Percentiles rank a stretch among this genome's conserved stretches.
phyloP scores from a whole-genome alignment of 2,329 filamentous ascomycete genomes.

The Fusarium nisikadoi region DNA sequence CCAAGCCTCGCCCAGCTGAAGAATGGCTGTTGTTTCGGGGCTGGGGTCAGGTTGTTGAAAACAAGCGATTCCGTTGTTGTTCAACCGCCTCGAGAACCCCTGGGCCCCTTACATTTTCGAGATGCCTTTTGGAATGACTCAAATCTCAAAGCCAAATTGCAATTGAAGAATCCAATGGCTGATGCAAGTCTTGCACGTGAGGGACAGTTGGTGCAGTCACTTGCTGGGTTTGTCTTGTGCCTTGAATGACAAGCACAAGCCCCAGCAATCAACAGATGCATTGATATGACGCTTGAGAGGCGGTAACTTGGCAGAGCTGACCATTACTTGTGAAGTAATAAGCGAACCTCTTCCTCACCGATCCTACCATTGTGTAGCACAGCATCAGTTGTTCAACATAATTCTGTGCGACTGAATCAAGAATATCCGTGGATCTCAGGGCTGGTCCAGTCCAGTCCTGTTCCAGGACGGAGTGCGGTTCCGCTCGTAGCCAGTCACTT shows the following conservation, averaged over 20 bases:
- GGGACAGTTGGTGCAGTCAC: slow-evolving; percentile 19
- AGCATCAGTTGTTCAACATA: slow-evolving; percentile 7
- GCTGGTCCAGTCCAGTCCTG: not conserved
- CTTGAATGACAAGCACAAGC: not conserved
- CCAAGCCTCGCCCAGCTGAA: slow-evolving; percentile 20
- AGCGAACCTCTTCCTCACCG: slow-evolving; percentile 22
- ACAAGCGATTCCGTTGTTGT: slow-evolving; percentile 25
- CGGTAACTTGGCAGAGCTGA: not conserved
- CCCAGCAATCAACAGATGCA: not conserved
- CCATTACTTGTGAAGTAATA: slow-evolving; percentile 7
- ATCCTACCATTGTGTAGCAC: slow-evolving; percentile 3
- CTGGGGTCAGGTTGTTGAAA: slow-evolving; percentile 17
- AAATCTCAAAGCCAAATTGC: not conserved
- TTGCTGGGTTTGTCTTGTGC: slow-evolving; percentile 25
- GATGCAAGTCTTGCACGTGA: slow-evolving; percentile 19
- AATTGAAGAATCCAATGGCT: not conserved
- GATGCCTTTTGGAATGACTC: not conserved
- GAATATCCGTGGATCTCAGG: slow-evolving; percentile 2
- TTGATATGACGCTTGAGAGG: not conserved
- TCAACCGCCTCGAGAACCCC: not conserved
- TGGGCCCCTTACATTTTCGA: not conserved
- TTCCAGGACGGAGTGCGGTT: slow-evolving; percentile 19
- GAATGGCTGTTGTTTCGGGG: slow-evolving; percentile 28
- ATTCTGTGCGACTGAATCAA: slow-evolving; percentile 12
- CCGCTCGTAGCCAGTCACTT: slow-evolving; percentile 14